A percentile compares a stretch with the other conserved stretches of the same genome.
These are phyloP conservation scores for Scutellaria barbata DNA, from an alignment of 257 asterid genomes.

Conservation along the genomic window DNA sequence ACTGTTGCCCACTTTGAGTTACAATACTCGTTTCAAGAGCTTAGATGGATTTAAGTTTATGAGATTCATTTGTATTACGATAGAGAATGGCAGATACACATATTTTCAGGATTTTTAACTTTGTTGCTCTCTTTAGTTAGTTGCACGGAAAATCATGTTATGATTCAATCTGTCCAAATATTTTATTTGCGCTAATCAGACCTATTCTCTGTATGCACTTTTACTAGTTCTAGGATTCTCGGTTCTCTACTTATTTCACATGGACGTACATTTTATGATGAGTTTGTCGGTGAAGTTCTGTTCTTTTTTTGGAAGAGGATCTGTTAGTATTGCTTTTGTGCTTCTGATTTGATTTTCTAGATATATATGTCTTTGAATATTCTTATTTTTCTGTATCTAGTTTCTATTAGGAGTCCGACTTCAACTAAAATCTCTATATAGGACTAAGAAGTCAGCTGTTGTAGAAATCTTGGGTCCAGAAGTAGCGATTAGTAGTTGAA, in stretches of 20 bases:
- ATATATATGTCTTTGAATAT: not conserved
- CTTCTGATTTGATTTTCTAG: not conserved
- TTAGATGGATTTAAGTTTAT: not conserved
- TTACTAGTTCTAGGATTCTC: not conserved
- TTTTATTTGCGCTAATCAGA: not conserved
- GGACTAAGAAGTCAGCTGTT: constrained; percentile 8
- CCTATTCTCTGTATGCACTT: not conserved
- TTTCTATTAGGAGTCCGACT: not conserved
- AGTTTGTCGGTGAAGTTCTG: not conserved
- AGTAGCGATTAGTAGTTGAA: not conserved
- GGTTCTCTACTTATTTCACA: not conserved
- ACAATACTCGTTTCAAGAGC: not conserved
- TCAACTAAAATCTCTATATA: not conserved
- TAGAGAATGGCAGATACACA: not conserved
- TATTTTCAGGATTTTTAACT: not conserved
- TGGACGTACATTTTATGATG: not conserved
- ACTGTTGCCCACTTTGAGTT: not conserved
- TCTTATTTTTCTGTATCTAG: not conserved
- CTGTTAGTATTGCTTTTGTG: not conserved
- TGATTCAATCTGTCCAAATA: not conserved
- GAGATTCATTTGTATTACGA: not conserved
- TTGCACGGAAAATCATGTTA: not conserved
- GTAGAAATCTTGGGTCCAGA: not conserved
- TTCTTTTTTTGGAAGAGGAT: not conserved
- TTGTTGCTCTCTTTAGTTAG: not conserved